Evolutionary conservation across 371 early-diverging fungal genomes (phyloP).

Genomic region (Conidiobolus coronatus): DNA sequence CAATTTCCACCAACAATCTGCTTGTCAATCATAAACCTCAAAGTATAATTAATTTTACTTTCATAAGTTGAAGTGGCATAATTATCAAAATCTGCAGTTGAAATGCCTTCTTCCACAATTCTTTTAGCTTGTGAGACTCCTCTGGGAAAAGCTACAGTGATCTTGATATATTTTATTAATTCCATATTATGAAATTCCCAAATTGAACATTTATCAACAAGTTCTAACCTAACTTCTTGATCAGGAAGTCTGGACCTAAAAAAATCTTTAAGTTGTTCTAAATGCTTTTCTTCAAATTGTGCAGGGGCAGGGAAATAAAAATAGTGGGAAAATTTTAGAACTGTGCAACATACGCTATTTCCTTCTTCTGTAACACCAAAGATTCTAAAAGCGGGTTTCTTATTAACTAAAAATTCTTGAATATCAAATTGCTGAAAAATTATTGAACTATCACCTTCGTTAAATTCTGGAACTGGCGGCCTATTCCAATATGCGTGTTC

Average conservation of each 20-base stretch:
- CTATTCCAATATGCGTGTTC: too few species aligned
- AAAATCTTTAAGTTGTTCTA: conserved; percentile 24
- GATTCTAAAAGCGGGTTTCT: conserved; percentile 44
- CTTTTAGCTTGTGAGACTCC: conserved; percentile 12
- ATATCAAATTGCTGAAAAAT: conserved; percentile 90
- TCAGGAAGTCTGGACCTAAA: conserved; percentile 13
- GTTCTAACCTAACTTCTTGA: conserved; percentile 25
- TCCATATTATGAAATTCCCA: conserved; percentile 61
- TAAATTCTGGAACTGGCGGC: too few species aligned
- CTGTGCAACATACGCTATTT: conserved; percentile 76
- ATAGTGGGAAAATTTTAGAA: conserved; percentile 83
- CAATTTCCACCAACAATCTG: conserved; percentile 73
- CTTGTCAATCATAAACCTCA: conserved; percentile 97
- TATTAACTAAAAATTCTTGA: conserved; percentile 43
- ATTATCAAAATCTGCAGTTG: conserved; percentile 9
- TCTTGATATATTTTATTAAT: conserved; percentile 38
- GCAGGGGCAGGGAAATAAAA: conserved; percentile 84
- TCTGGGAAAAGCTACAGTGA: conserved; percentile 33
- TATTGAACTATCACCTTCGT: conserved; percentile 5
- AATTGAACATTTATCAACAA: conserved; percentile 46
- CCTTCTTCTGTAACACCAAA: conserved; percentile 77
- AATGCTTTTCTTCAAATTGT: conserved; percentile 37
- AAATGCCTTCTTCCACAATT: conserved; percentile 23
- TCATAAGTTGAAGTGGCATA: conserved; percentile 58
- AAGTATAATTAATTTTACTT: conserved; percentile 69